A percentile compares a stretch with the other conserved stretches of the same genome.
These are phyloP conservation scores for Pythium vanterpoolii DNA, from an alignment of 352 stramenopile species.

Conservation along the genomic window DNA sequence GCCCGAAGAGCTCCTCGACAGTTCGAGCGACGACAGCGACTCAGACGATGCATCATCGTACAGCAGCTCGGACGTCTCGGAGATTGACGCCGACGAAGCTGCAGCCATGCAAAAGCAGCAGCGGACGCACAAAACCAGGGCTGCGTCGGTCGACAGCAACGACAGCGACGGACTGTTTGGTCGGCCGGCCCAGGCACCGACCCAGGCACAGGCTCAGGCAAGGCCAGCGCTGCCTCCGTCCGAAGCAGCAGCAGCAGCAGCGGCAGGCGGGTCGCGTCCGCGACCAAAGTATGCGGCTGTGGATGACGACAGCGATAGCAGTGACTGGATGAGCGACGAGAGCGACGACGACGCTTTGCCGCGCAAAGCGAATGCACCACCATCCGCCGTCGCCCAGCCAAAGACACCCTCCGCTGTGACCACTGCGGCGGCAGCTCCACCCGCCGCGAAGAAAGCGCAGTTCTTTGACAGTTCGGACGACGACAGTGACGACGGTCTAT, in stretches of 20 bases:
- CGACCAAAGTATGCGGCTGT: conserved; percentile 23
- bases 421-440: not conserved
- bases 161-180: conserved; percentile 55
- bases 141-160: conserved; percentile 50
- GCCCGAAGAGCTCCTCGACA: conserved; percentile 42
- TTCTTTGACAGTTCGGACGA: conserved; percentile 53
- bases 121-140: conserved; percentile 24
- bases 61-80: conserved; percentile 65
- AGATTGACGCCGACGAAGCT: conserved; percentile 20
- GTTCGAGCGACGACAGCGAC: conserved; percentile 46
- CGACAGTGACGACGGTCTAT: conserved; percentile 59
- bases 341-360: conserved; percentile 9
- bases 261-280: conserved; percentile 2
- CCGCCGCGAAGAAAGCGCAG: conserved; percentile 30
- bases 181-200: conserved; percentile 24
- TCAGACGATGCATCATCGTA: conserved; percentile 62
- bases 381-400: not conserved
- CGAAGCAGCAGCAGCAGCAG: conserved; percentile 15
- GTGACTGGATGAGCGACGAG: conserved; percentile 55
- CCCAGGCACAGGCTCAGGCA: too few relatives aligned
- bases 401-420: not conserved
- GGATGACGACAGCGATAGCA: conserved; percentile 32
- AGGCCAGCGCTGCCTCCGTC: conserved; percentile 27
- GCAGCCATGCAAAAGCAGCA: conserved; percentile 11
- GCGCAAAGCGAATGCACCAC: conserved; percentile 4